These are phyloP conservation scores for Lipomyces orientalis DNA, from an alignment of 805 yeast genomes.

Conservation along the genomic window DNA sequence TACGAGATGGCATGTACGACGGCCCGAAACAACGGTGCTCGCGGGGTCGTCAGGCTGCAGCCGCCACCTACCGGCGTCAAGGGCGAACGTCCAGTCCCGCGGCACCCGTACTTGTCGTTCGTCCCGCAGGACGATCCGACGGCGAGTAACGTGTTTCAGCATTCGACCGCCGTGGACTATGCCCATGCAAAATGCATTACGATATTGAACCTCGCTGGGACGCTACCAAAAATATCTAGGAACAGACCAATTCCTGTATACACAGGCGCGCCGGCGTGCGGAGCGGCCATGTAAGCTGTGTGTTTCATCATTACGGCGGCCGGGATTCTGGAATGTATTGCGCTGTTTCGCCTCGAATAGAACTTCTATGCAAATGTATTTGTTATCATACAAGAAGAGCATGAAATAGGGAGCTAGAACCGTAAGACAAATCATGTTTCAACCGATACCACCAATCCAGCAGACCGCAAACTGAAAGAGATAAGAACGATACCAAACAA, in stretches of 20 bases:
- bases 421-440: neutral
- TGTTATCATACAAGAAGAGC: neutral
- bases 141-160: conserved; percentile 8
- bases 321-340: no score
- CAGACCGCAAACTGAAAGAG: neutral
- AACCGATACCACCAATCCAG: neutral
- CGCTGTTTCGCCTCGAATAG: no score
- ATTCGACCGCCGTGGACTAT: conserved; percentile 6
- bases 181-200: conserved; percentile 4
- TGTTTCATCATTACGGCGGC: no score
- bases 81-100: neutral
- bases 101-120: conserved; percentile 17
- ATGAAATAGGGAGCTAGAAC: neutral
- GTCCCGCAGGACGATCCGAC: conserved; percentile 4
- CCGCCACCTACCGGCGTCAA: neutral
- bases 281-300: no score
- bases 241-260: neutral
- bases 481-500: neutral
- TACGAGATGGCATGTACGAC: conserved; percentile 12
- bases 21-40: conserved; percentile 10
- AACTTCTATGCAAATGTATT: neutral
- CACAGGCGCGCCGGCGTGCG: no score
- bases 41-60: conserved; percentile 14
- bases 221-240: neutral
- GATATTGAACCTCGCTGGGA: neutral